Evolutionary conservation across 106 monocot genomes (phyloP), one percentile per base, ranked within the genome.

Genomic region (Allium sativum): DNA sequence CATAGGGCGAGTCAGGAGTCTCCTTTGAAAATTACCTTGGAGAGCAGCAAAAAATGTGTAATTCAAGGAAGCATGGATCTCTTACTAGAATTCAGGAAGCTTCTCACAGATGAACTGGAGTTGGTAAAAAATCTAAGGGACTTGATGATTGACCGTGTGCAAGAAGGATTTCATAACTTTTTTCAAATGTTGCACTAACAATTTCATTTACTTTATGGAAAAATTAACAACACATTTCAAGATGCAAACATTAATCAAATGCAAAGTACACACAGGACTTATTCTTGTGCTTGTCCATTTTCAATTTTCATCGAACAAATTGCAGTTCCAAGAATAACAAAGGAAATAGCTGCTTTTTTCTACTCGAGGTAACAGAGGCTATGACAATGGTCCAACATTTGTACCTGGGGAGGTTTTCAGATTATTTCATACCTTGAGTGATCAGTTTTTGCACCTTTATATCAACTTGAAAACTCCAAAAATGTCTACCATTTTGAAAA

Each of bases 331-430:
- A 91, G 86, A 87, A 82, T 96, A 66, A 91, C 81, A 12, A 90
- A 95, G 94, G 94, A 90, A 73, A 87, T 95, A 46, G 94, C 94
- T 65, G 79, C 84, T 82, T 31, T 95, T 95, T 75, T 95, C 90
- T 81, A 90, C 84, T 48, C 86, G 89, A 50, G 77, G 90, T 69
- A 77, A 77, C 22, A 83, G 94, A 60, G 77, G 68, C 40, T 84
- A 87, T 75, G 94, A 90, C 55, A 72, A 79, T 77, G 94, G 94
- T 44, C 94, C 93, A 66, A 79, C 94, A 59, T 90, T 95, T 84
- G 89, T 95, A 44, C 94, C 94, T 65, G 93, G 87, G 59, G 91
- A 96, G 53, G 84, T 91, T 40, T 96, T 87, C 58, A 70, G 95
- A 63, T 62, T 82, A 41, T 96, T 84, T 66, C 95, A 75, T 55